A percentile compares a stretch with the other conserved stretches of the same genome.
phyloP scores from a whole-genome alignment of 2,329 filamentous ascomycete genomes.

The Cercospora sp. region DNA sequence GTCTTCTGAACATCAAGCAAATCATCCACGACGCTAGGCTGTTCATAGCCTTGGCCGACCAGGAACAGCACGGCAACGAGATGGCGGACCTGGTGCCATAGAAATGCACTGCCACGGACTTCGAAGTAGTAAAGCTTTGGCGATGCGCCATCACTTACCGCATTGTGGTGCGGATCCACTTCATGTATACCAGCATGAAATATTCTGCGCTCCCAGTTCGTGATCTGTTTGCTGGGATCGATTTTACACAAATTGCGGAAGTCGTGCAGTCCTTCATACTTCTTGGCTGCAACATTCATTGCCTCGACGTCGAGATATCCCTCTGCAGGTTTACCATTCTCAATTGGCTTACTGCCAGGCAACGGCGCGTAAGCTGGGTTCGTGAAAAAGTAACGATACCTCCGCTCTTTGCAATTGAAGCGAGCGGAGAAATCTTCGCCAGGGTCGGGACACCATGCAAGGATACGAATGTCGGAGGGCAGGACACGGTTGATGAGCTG shows the following conservation, averaged over 20 bases:
- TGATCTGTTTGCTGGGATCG: slow-evolving; percentile 84
- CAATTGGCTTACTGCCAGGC: slow-evolving; percentile 29
- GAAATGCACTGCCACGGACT: slow-evolving; percentile 84
- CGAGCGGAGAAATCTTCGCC: slow-evolving; percentile 82
- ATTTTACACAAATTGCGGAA: slow-evolving; percentile 98
- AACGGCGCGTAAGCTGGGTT: slow-evolving; percentile 82
- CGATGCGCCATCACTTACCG: slow-evolving; percentile 11
- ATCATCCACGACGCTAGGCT: slow-evolving; percentile 68
- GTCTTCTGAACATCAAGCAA: slow-evolving; percentile 72
- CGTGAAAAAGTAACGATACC: slow-evolving; percentile 97
- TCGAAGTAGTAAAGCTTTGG: slow-evolving; percentile 82
- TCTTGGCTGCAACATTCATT: slow-evolving; percentile 79
- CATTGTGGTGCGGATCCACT: slow-evolving; percentile 43
- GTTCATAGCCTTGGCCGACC: slow-evolving; percentile 83
- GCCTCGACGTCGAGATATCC: slow-evolving; percentile 85
- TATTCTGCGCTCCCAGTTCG: slow-evolving; percentile 76
- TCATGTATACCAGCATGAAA: slow-evolving; percentile 77
- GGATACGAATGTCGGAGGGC: slow-evolving; percentile 81
- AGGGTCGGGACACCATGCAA: slow-evolving; percentile 88
- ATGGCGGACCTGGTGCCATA: slow-evolving; percentile 97
- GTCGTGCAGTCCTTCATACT: slow-evolving; percentile 82
- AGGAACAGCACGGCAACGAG: slow-evolving; percentile 93
- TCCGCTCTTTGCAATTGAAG: slow-evolving; percentile 86
- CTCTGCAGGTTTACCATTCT: slow-evolving; percentile 41
- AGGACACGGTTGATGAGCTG: slow-evolving; percentile 82